phyloP scores from a whole-genome alignment of 192 early-diverging fungal species.

The Backusella tuberculispora region DNA sequence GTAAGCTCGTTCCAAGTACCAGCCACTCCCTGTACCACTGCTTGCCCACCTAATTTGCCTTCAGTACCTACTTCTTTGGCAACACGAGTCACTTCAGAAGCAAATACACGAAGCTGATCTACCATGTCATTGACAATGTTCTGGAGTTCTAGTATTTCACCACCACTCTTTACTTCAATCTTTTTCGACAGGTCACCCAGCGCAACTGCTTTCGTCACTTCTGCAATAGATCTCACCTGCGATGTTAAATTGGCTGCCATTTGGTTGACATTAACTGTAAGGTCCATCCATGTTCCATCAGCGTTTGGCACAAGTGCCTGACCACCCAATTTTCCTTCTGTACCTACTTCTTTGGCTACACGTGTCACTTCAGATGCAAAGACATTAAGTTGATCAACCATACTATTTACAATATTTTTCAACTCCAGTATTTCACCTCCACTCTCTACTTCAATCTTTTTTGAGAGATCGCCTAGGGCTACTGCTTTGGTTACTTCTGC shows the following conservation, averaged over 20 bases:
- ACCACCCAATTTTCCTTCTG: slow-evolving; percentile 55
- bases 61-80: slow-evolving; percentile 73
- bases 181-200: slow-evolving; percentile 60
- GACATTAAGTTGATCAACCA: slow-evolving; percentile 58
- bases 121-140: slow-evolving; percentile 70
- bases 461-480: slow-evolving; percentile 65
- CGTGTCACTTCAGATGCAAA: slow-evolving; percentile 66
- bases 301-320: slow-evolving; percentile 49
- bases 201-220: slow-evolving; percentile 63
- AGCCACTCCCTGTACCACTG: slow-evolving; percentile 60
- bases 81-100: slow-evolving; percentile 71
- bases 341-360: slow-evolving; percentile 71
- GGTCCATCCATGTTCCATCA: slow-evolving; percentile 46
- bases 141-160: slow-evolving; percentile 64
- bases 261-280: slow-evolving; percentile 46
- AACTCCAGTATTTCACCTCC: slow-evolving; percentile 72
- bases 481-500: slow-evolving; percentile 63
- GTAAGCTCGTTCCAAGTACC: slow-evolving; percentile 78
- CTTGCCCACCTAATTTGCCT: slow-evolving; percentile 72
- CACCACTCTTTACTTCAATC: slow-evolving; percentile 50
- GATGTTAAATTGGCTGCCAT: slow-evolving; percentile 45
- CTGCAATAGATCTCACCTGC: slow-evolving; percentile 58
- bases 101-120: slow-evolving; percentile 67
- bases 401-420: slow-evolving; percentile 72
- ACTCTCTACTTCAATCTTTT: slow-evolving; percentile 66